Conservation (phyloP, 352 stramenopile genomes). For the Pythium apleroticum region DNA sequence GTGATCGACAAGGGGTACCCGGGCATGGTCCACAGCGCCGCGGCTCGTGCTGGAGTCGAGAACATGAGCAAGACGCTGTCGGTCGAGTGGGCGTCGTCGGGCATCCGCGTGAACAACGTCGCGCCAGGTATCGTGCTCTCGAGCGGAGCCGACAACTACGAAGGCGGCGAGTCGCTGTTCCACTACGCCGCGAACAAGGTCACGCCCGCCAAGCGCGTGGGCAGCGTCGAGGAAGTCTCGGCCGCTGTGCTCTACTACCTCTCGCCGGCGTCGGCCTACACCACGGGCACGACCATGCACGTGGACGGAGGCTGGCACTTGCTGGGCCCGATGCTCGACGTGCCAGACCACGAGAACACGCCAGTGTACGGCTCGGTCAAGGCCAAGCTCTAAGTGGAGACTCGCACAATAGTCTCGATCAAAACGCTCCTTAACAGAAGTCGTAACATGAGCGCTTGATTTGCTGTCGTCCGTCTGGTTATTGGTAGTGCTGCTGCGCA, state of each 20-base stretch:
- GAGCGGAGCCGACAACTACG: constrained; percentile 88
- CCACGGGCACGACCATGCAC: constrained; percentile 76
- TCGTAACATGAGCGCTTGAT: not conserved
- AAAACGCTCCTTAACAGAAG: not conserved
- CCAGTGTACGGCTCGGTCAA: constrained; percentile 58
- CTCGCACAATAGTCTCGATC: no score
- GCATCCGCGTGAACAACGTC: constrained; percentile 94
- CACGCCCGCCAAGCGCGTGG: constrained; percentile 86
- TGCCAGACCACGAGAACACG: constrained; percentile 68
- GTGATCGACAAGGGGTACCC: constrained; percentile 94
- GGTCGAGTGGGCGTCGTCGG: constrained; percentile 91
- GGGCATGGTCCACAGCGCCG: constrained; percentile 89
- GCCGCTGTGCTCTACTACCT: constrained; percentile 84
- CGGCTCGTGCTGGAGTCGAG: constrained; percentile 90
- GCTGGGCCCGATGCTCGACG: constrained; percentile 50
- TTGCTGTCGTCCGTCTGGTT: not conserved
- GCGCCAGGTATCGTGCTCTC: constrained; percentile 84
- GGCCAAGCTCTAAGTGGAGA: constrained; percentile 38
- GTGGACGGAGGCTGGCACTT: constrained; percentile 80
- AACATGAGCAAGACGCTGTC: constrained; percentile 94
- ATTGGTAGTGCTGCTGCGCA: constrained; percentile 17
- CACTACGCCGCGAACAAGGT: constrained; percentile 74
- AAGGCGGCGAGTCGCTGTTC: constrained; percentile 85
- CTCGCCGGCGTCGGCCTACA: constrained; percentile 78
- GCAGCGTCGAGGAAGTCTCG: constrained; percentile 87